Evolutionary conservation across 352 stramenopile species (phyloP), one percentile per base, ranked within the genome.

Genomic region (Globisporangium paddicum): DNA sequence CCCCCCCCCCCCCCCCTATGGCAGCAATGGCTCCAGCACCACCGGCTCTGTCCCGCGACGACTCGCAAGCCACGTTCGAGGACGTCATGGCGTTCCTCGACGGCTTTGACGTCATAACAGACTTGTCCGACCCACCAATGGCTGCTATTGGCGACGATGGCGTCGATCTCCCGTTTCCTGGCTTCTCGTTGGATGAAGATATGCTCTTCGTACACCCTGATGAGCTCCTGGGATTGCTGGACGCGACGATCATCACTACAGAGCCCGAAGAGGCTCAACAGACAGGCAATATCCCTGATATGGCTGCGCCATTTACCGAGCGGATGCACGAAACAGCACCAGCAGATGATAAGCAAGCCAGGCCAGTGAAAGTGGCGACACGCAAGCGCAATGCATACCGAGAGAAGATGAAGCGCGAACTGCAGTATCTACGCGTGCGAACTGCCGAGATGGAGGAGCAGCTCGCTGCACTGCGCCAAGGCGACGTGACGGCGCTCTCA

Each of bases 381-480:
- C 55, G 32, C 5, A 62, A 62, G 45, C 68, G 66, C 26, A 72
- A 72, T 46, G 45, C 63, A 25, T 77, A 80, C 37, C 72, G 72
- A 5, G 52, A 75, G 48, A 58, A 58, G 8, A 65, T 71, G 48
- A 77, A 77, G 30, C 55, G 53, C 4, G 72, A 80, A 61, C 65
- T 75, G 44, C 58, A 69, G 53, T 55, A 65, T 10, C 42, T 80
- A 13, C 66, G 66, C 5, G n/a, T 47, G 7, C 55, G 73, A 48
- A 68, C 72, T 34, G 61, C 57, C 35, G 61, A 73, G n/a, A 53
- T 80, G 34, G 71, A 68, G 5, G 38, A 51, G 18, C 58, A 73
- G 21, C 26, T 80, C 14, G 35, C 58, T 37, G 68, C 60, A 25
- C 46, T 80, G n/a, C 60, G 67, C 14, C 60, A 64, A 42, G 38